A percentile compares a stretch with the other conserved stretches of the same genome.
Evolutionary conservation across 345 rosid species (phyloP).

Genomic region (Crucihimalaya himalaica): DNA sequence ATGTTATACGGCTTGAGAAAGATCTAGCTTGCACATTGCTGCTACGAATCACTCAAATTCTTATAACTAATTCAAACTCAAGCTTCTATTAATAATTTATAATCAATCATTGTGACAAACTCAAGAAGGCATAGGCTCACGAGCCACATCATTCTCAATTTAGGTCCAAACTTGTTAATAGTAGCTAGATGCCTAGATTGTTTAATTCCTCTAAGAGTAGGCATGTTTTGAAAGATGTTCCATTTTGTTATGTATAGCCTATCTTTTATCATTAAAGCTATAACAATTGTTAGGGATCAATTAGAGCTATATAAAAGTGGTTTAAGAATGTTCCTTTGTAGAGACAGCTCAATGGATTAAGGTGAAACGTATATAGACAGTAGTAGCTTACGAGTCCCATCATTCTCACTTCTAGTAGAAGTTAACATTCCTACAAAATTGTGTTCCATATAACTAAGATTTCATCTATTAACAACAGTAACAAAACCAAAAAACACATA

Average conservation of each 20-base stretch:
- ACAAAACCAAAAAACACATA: not conserved
- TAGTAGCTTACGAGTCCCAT: slow-evolving; percentile 8
- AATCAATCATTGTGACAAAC: not conserved
- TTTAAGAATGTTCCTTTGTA: not conserved
- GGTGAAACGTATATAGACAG: not conserved
- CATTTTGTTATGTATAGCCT: not conserved
- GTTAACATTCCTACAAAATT: not conserved
- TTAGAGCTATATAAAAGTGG: not conserved
- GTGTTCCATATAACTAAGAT: not conserved
- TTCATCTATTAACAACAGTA: not conserved
- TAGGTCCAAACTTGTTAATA: not conserved
- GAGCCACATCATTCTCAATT: slow-evolving; percentile 25
- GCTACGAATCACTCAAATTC: not conserved
- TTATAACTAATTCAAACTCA: slow-evolving; percentile 1
- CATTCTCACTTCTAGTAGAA: slow-evolving; percentile 13
- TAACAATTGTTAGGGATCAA: slow-evolving; percentile 3
- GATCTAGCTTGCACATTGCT: slow-evolving; percentile 8
- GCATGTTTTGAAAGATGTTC: slow-evolving; percentile 3
- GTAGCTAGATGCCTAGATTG: slow-evolving; percentile 8
- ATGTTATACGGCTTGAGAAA: not conserved
- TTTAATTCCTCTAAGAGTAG: not conserved
- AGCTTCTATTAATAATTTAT: not conserved
- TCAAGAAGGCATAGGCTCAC: slow-evolving; percentile 20
- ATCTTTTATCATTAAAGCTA: slow-evolving; percentile 19
- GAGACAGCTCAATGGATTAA: not conserved